Conservation (phyloP, 2,329 filamentous ascomycete genomes). For the Aspergillus sp. region DNA sequence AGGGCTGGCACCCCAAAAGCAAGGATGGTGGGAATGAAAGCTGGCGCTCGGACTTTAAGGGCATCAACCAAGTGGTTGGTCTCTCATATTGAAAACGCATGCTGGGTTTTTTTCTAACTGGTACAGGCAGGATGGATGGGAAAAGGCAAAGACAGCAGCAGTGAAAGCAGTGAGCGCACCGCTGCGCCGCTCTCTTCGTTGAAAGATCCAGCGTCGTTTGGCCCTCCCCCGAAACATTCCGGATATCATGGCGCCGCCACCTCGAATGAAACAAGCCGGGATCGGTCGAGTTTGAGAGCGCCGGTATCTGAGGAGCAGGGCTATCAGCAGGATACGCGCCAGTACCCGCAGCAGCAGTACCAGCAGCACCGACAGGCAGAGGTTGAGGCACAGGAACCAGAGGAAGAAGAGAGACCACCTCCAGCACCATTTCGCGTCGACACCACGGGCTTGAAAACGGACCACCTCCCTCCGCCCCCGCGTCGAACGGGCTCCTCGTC, state of each 20-base stretch:
- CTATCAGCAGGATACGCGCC: conserved; percentile 19
- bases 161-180: conserved; percentile 43
- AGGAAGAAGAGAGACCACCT: conserved; percentile 33
- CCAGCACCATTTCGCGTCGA: conserved; percentile 61
- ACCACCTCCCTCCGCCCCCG: conserved; percentile 61
- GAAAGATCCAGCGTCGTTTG: conserved; percentile 69
- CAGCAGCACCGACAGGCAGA: conserved; percentile 14
- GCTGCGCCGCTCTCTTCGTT: conserved; percentile 60
- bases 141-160: conserved; percentile 41
- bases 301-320: conserved; percentile 35
- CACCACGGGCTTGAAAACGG: conserved; percentile 62
- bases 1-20: conserved; percentile 48
- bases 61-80: conserved; percentile 49
- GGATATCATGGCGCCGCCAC: conserved; percentile 42
- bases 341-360: conserved; percentile 22
- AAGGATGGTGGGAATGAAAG: conserved; percentile 47
- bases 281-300: conserved; percentile 37
- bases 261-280: conserved; percentile 38
- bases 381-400: conserved; percentile 25
- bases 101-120: conserved; percentile 2
- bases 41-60: conserved; percentile 50
- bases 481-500: conserved; percentile 33
- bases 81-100: not conserved
- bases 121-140: conserved; percentile 52
- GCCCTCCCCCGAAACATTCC: conserved; percentile 65